Percentiles rank a stretch among this genome's conserved stretches.
Evolutionary conservation across 805 yeast species (phyloP).

Genomic region (Ogataea ganodermae): DNA sequence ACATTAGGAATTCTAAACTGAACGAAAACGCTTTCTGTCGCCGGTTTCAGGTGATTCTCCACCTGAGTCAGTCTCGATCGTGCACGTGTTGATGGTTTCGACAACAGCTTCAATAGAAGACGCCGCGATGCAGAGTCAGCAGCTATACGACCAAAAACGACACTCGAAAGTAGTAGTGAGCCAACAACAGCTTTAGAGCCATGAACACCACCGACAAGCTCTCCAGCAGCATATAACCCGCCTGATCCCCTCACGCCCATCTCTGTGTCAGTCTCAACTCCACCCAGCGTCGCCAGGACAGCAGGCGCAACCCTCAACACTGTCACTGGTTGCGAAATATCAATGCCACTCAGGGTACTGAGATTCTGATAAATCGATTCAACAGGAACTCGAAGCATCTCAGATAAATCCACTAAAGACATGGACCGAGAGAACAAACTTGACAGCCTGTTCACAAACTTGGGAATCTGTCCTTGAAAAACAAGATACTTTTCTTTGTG

Average conservation of each 20-base stretch:
- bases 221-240: conserved; percentile 63
- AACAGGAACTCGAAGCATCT: neutral
- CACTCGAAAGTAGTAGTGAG: conserved; percentile 58
- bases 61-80: conserved; percentile 11
- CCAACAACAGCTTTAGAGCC: conserved; percentile 66
- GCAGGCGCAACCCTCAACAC: conserved; percentile 18
- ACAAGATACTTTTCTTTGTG: conserved; percentile 11
- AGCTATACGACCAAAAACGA: conserved; percentile 58
- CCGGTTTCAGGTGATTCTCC: conserved; percentile 10
- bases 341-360: neutral
- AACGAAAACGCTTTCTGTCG: conserved; percentile 14
- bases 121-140: conserved; percentile 40
- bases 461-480: conserved; percentile 4
- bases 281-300: conserved; percentile 48
- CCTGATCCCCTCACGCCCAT: conserved; percentile 32
- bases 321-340: neutral
- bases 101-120: neutral
- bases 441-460: conserved; percentile 2
- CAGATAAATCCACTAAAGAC: neutral
- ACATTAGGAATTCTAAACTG: conserved; percentile 45
- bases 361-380: conserved; percentile 1
- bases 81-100: conserved; percentile 3
- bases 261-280: conserved; percentile 51
- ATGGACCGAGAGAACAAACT: neutral
- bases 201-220: conserved; percentile 68